These are phyloP conservation scores for Cladorrhinum samala DNA, from an alignment of 495 filamentous ascomycete genomes.

Conservation along the genomic window DNA sequence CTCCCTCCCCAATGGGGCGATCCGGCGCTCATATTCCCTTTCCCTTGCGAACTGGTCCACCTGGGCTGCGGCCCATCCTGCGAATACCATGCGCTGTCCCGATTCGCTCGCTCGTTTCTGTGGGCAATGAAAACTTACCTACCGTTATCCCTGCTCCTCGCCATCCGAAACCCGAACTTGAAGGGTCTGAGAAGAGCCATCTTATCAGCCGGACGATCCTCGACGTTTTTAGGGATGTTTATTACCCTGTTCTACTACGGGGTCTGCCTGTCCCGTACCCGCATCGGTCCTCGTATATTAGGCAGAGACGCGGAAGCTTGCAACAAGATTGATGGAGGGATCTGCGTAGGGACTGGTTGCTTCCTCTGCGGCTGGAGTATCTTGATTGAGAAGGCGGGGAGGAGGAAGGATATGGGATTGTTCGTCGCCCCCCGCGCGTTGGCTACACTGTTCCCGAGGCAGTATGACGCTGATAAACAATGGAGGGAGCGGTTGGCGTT, in stretches of 20 bases:
- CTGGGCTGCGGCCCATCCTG: conserved; percentile 72
- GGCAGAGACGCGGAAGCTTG: conserved; percentile 36
- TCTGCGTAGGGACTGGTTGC: conserved; percentile 72
- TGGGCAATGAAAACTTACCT: conserved; percentile 77
- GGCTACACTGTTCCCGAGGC: conserved; percentile 68
- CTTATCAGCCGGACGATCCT: conserved; percentile 61
- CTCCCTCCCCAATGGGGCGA: conserved; percentile 72
- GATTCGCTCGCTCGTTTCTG: conserved; percentile 66
- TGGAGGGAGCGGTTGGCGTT: conserved; percentile 74
- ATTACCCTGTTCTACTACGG: conserved; percentile 82
- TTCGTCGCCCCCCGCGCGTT: conserved; percentile 83
- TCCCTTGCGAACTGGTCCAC: conserved; percentile 86
- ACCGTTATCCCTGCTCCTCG: conserved; percentile 66
- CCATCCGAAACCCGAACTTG: conserved; percentile 47
- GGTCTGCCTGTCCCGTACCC: conserved; percentile 74
- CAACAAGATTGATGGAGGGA: conserved; percentile 49
- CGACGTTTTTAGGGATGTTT: conserved; percentile 77
- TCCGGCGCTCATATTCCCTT: conserved; percentile 63
- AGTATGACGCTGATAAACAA: conserved; percentile 61
- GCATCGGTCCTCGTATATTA: conserved; percentile 68
- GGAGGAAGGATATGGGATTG: conserved; percentile 71
- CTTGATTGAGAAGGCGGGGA: conserved; percentile 60
- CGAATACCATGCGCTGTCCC: conserved; percentile 66
- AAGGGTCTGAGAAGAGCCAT: conserved; percentile 43
- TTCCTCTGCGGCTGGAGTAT: conserved; percentile 81